Base-by-base conservation (phyloP, 352 stramenopile species). In the Globisporangium canariense region DNA sequence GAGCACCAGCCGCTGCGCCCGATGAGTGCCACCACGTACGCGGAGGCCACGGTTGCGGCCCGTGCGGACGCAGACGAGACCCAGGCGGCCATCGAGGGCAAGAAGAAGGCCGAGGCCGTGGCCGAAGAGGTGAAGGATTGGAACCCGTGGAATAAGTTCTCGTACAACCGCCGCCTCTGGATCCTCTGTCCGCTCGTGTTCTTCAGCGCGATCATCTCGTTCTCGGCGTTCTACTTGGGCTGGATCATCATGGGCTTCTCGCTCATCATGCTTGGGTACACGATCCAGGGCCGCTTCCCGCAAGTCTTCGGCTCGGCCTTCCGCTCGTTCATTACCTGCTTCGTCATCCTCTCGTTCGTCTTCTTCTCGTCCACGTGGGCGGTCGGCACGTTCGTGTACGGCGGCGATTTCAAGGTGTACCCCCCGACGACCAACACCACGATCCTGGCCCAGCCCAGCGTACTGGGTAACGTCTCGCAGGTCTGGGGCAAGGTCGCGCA, bases 351-450 rank as follows among this genome's bases (percentile, higher is more conserved):
- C 8, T 94, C 85, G 41, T 93, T 94, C 54, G 73, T 94, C 8
- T 96, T 96, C 68, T 96, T 96, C 68, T 90, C 87, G 55, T 93
- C 85, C 16, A 89, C 85, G 51, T 96, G 85, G 81, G 83, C 79
- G n/a, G 74, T 96, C 32, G 87, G 87, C 46, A 96, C 85, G 22
- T 96, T 96, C 59, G 83, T 96, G n/a, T 71, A 90, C 52, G 87
- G 85, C 34, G 85, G 82, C 14, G 81, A 93, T 67, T 96, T 96
- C 62, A 77, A 89, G 30, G 82, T 96, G 11, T 82, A 81, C 64
- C 85, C 83, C 30, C 87, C 87, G 3, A 61, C 64, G 7, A 34
- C 53, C 3, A 68, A 70, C 64, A 38, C 50, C 1, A 41, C 62
- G 36, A 41, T 41, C 36, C 11, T 41, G 20, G 25, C 60, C 22